Evolutionary conservation across 2,329 filamentous ascomycete genomes (phyloP).

Genomic region (Neonectria ditissima): DNA sequence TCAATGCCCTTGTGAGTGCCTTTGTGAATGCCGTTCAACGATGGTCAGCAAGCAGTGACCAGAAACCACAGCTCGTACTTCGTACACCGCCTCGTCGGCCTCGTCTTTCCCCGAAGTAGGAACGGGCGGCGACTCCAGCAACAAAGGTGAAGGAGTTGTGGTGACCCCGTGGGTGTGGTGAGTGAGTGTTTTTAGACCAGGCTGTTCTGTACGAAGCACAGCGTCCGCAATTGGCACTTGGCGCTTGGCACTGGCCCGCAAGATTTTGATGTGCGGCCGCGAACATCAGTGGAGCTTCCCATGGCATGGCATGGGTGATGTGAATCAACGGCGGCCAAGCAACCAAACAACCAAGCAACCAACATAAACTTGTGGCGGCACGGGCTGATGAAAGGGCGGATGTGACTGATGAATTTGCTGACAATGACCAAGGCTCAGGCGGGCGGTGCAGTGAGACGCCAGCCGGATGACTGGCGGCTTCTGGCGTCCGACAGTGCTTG

Average conservation of each 20-base stretch:
- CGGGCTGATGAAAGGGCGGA: constrained; percentile 11
- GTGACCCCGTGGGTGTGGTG: constrained; percentile 11
- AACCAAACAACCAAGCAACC: neutral
- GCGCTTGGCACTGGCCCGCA: neutral
- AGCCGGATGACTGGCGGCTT: constrained; percentile 11
- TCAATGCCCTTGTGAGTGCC: constrained; percentile 15
- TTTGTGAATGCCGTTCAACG: constrained; percentile 15
- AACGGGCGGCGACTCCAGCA: constrained; percentile 7
- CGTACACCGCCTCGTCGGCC: constrained; percentile 23
- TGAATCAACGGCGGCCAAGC: constrained; percentile 17
- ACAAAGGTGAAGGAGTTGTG: neutral
- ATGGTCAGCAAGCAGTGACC: constrained; percentile 7
- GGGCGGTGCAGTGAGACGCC: constrained; percentile 18
- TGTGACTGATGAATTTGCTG: constrained; percentile 12
- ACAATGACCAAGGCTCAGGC: constrained; percentile 22
- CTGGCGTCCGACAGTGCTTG: constrained; percentile 33
- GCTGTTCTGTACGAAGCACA: constrained; percentile 2
- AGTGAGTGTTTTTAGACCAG: neutral
- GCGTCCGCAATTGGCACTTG: neutral
- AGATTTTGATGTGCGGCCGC: constrained; percentile 21
- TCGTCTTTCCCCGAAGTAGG: constrained; percentile 5
- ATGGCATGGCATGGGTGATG: constrained; percentile 17
- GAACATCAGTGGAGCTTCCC: constrained; percentile 16
- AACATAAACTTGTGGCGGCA: constrained; percentile 17
- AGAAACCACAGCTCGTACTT: neutral